Base-by-base conservation (phyloP, 495 filamentous ascomycete species). In the Lentithecium fluviatile region DNA sequence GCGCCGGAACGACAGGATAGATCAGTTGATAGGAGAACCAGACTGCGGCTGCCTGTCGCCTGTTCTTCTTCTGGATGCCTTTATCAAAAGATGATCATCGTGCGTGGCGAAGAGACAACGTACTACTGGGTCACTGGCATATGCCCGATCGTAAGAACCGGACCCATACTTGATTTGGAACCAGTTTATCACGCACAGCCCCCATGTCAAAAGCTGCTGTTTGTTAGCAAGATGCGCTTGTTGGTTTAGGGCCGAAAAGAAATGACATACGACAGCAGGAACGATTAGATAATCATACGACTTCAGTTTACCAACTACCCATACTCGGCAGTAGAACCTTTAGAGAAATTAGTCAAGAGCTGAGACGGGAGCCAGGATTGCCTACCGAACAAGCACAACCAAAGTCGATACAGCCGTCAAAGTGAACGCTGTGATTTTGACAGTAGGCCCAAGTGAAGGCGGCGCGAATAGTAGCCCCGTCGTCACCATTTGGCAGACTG, bases 1-100 rank as follows among this genome's bases (percentile, higher is more conserved):
- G 70, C 15, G 64, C 66, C 12, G 78, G 32, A 38, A 62, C 66
- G 15, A 63, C 59, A 34, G 77, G 73, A 65, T 81, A 81, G 25
- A 74, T 65, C 10, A 76, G 58, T 45, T 80, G 60, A 37, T 60
- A 64, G 17, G 57, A 48, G 34, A 58, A 67, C 64, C 62, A 65
- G 20, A 54, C 36, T 42, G 24, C 59, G 6, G 53, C 48, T 13
- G 55, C 52, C 29, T 32, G 13, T 53, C 60, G n/a, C 40, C 8
- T 21, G 53, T 25, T 17, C 36, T 34, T 23, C 5, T 21, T 29
- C n/a, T 32, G n/a, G 11, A 36, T 26, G 21, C 20, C 26, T 13
- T 47, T 37, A 10, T 23, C 10, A 26, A 40, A 32, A n/a, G n/a
- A n/a, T n/a, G n/a, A n/a, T 34, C 25, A 25, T 20, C 5, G 20